phyloP scores from a whole-genome alignment of 306 rosid genomes.

The Citrullus amarus region DNA sequence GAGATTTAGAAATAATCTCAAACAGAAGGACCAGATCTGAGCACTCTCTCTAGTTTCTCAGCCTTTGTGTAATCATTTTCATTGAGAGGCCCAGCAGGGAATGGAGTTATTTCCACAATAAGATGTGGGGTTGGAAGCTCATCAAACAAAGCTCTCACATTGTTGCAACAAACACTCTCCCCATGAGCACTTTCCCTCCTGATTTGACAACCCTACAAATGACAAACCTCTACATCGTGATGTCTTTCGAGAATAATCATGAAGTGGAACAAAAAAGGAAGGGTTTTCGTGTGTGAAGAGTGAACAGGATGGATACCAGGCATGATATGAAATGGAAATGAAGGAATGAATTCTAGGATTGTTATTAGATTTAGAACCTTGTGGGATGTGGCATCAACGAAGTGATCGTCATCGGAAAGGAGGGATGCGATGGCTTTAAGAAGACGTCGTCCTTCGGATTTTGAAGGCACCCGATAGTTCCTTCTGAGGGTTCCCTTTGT shows the following conservation, averaged over 20 bases:
- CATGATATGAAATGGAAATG: neutral
- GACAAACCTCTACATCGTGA: neutral
- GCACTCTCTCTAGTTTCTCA: conserved; percentile 82
- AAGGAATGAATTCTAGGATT: neutral
- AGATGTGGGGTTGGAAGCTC: conserved; percentile 96
- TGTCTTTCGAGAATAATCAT: neutral
- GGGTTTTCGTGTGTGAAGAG: neutral
- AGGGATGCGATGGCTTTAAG: conserved; percentile 81
- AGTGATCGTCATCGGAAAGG: conserved; percentile 80
- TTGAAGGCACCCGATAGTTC: conserved; percentile 76
- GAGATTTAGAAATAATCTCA: conserved; percentile 17
- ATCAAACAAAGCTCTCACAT: conserved; percentile 90
- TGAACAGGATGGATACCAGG: neutral
- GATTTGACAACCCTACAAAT: conserved; percentile 79
- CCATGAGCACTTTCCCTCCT: conserved; percentile 96
- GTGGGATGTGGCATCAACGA: conserved; percentile 86
- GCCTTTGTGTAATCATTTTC: conserved; percentile 82
- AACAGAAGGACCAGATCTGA: conserved; percentile 73
- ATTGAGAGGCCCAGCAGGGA: conserved; percentile 71
- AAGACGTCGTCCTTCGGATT: conserved; percentile 65
- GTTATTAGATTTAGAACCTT: conserved; percentile 34
- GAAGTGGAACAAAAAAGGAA: neutral
- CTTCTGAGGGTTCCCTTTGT: conserved; percentile 89
- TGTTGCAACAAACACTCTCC: conserved; percentile 95
- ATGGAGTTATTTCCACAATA: conserved; percentile 70